These are phyloP conservation scores for Macadamia integrifolia DNA, from an alignment of 164 flowering plant species.

Conservation along the genomic window DNA sequence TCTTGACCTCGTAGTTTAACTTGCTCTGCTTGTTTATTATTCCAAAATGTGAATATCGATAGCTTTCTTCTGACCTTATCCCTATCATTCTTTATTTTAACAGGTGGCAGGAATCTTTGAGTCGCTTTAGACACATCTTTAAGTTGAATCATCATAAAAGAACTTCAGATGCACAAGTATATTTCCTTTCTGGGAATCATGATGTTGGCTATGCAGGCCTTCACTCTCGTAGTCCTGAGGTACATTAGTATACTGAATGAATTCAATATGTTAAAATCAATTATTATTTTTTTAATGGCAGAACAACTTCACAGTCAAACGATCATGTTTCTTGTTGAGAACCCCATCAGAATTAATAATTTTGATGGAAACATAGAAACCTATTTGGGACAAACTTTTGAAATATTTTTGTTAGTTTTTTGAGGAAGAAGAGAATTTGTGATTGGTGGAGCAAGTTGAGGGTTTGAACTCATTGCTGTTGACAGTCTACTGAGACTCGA, in stretches of 20 bases:
- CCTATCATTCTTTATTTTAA: conserved; percentile 16
- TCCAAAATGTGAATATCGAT: not conserved
- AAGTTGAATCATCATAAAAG: conserved; percentile 35
- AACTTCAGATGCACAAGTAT: conserved; percentile 29
- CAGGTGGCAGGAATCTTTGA: conserved; percentile 87
- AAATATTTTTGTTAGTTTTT: too few relatives aligned
- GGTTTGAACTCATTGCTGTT: too few relatives aligned
- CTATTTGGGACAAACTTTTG: too few relatives aligned
- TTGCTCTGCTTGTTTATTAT: not conserved
- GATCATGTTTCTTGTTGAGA: too few relatives aligned
- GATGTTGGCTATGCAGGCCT: conserved; percentile 69
- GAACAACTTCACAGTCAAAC: too few relatives aligned
- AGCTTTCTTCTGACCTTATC: conserved; percentile 5
- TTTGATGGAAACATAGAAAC: too few relatives aligned
- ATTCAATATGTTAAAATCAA: too few relatives aligned
- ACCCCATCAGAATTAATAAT: too few relatives aligned
- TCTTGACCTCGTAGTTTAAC: not conserved
- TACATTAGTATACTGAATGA: conserved; percentile 13
- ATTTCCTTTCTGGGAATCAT: conserved; percentile 81
- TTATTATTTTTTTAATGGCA: too few relatives aligned
- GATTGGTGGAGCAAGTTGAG: too few relatives aligned
- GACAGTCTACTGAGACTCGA: too few relatives aligned
- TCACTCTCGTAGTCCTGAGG: conserved; percentile 52
- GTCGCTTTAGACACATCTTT: conserved; percentile 77
- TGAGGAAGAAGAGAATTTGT: too few relatives aligned